Evolutionary conservation across 495 filamentous ascomycete species (phyloP).

Genomic region (Xylaria acuta): DNA sequence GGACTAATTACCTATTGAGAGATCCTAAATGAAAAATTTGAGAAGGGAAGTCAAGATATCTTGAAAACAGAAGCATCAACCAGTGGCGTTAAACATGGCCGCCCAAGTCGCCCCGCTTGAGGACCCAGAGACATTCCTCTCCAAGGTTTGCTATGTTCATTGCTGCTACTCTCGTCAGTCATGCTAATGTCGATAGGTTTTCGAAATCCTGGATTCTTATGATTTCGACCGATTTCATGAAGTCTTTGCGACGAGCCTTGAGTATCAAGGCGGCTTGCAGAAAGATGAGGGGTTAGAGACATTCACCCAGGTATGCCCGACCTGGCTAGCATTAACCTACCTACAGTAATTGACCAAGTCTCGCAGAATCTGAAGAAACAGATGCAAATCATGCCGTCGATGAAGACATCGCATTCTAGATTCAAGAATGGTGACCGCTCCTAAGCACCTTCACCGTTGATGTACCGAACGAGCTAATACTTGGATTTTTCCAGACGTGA

Average conservation of each 20-base stretch:
- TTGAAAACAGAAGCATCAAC: not conserved
- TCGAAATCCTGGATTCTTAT: slow-evolving; percentile 8
- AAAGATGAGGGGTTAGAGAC: not conserved
- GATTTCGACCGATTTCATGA: slow-evolving; percentile 10
- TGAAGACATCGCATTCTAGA: slow-evolving; percentile 8
- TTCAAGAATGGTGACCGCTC: slow-evolving; percentile 20
- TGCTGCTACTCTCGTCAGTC: not conserved
- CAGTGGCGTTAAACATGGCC: not conserved
- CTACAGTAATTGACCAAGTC: no score
- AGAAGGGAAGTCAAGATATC: not conserved
- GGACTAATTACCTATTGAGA: not conserved
- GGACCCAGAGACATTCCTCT: slow-evolving; percentile 2
- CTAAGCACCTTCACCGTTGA: no score
- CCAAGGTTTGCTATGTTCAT: not conserved
- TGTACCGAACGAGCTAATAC: not conserved
- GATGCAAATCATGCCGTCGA: slow-evolving; percentile 13
- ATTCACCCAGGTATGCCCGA: slow-evolving; percentile 4
- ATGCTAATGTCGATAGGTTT: not conserved
- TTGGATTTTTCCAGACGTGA: not conserved
- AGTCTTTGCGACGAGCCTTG: slow-evolving; percentile 3
- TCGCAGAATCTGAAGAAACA: slow-evolving; percentile 7
- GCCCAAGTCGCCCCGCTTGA: not conserved
- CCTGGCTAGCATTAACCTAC: no score
- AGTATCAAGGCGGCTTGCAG: slow-evolving; percentile 8
- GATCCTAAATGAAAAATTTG: not conserved